Base-by-base conservation (phyloP, 352 stramenopile species). In the Phytophthora sp. region DNA sequence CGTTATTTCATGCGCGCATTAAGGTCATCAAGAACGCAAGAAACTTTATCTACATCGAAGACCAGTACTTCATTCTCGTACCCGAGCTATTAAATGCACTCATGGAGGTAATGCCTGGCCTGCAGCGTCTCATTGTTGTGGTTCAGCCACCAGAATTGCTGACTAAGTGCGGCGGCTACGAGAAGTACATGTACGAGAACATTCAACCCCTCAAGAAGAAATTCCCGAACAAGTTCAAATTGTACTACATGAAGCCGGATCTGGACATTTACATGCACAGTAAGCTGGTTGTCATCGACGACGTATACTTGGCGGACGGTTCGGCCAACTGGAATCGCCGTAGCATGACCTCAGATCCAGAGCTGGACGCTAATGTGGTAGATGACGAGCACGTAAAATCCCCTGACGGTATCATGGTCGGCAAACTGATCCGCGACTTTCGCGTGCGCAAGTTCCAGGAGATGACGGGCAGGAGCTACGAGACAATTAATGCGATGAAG, bases 1-100 rank as follows among this genome's bases (percentile, higher is more conserved):
- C 79, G 28, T 53, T 87, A 15, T 74, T 86, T 43, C 50, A 76
- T 3, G 58, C 75, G 8, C 75, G 75, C 11, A 55, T 89, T 52
- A 86, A 89, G 53, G 79, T 73, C 11, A 78, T 87, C 30, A 56
- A 60, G 20, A 78, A 73, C 35, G 79, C 79, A 3, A 78, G 78
- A 52, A 89, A 87, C 60, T 89, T 73, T 41, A 79, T 89, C 28
- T 89, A 86, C 67, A 81, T 89, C 20, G 77, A 89, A 35, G 79
- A 89, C 52, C 79, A 89, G 65, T 89, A 89, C 65, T 87, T 89
- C 34, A 59, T 85, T 0, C 53, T 77, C 6, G 72, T 89, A 5
- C 72, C 72, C 0, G 56, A 81, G 50, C 39, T 89, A 3, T 46
- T 83, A 10, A 60, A 74, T 12, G 70, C 67, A 4, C 42, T 87